Base-by-base conservation (phyloP, 2,329 filamentous ascomycete species). In the Colletotrichum sp. region DNA sequence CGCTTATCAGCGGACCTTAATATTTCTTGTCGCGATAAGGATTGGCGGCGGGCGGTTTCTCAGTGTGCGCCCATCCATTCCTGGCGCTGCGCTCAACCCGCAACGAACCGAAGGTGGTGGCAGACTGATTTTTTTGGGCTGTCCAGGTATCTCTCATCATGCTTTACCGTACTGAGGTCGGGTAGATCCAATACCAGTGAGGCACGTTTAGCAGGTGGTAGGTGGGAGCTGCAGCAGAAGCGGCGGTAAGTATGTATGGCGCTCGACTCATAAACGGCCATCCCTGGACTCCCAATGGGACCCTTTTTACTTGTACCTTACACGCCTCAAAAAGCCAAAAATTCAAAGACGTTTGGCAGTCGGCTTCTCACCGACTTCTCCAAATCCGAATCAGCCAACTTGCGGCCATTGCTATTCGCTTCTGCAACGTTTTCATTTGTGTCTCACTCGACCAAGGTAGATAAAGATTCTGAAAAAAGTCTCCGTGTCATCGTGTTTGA, bases 1-100 rank as follows among this genome's bases (percentile, higher is more conserved):
- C 72, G 72, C 72, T 71, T 74, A 74, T 74, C 72, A 60, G 60
- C 67, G 72, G 44, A 30, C 34, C 48, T 59, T 22, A 66, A 71
- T 74, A 74, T 24, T 34, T 52, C 52, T 72, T 72, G 63, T 39
- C 68, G 36, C 48, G 24, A 34, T 70, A 48, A 48, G 44, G 44
- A 48, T 48, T 22, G 44, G 44, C 18, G 44, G 18, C 44, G 44
- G 44, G 44, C 44, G 44, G 44, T 48, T 48, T 48, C 44, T 48
- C 44, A 48, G 18, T 48, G 18, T 48, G 44, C 57, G 57, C 28
- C 8, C 28, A 28, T 6, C 59, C 2, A 34, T 57, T 57, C 52
- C 52, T n/a, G 18, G 1, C 28, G 26, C 59, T 34, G 30, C 28
- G 30, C 28, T 34, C 70, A 72, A 36, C 24, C 62, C 44, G 69